These are phyloP conservation scores for Parmales sp. DNA, from an alignment of 108 stramenopile species.

Conservation along the genomic window DNA sequence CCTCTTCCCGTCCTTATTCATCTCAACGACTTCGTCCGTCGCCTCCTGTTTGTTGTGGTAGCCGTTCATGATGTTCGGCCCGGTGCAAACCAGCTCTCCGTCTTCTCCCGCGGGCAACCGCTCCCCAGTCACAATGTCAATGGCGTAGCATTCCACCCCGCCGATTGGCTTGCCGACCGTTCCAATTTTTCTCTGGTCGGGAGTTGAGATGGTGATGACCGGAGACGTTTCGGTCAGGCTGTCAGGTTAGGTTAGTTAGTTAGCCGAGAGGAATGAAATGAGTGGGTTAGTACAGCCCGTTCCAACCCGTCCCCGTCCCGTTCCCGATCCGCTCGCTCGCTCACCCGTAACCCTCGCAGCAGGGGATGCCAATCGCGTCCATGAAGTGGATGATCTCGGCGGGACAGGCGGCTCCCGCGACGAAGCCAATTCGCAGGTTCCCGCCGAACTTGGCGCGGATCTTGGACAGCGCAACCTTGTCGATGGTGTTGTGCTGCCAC, in stretches of 20 bases:
- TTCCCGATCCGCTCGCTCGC: too few species aligned
- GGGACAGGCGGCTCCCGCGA: conserved; percentile 81
- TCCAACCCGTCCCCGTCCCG: too few species aligned
- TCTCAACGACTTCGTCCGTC: conserved; percentile 76
- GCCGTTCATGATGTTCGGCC: conserved; percentile 87
- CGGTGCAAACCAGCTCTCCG: conserved; percentile 77
- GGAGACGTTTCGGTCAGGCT: conserved; percentile 90
- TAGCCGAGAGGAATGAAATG: too few species aligned
- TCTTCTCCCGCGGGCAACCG: conserved; percentile 57
- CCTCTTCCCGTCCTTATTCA: conserved; percentile 65
- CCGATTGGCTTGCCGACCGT: conserved; percentile 60
- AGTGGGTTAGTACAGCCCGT: too few species aligned
- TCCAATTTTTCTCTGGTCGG: conserved; percentile 47
- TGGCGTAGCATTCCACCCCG: conserved; percentile 57
- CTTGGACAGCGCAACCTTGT: conserved; percentile 66
- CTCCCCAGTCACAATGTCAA: conserved; percentile 51
- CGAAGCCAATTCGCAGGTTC: conserved; percentile 57
- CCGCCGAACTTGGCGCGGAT: conserved; percentile 84
- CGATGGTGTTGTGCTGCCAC: conserved; percentile 48
- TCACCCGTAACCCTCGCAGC: conserved; percentile 84
- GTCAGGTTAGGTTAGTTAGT: too few species aligned
- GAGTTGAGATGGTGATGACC: conserved; percentile 63
- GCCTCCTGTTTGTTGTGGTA: conserved; percentile 84
- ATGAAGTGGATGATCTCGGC: conserved; percentile 77
- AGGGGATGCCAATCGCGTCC: conserved; percentile 77